Conservation (phyloP, 257 asterid genomes). For the Gentiana macrophylla region DNA sequence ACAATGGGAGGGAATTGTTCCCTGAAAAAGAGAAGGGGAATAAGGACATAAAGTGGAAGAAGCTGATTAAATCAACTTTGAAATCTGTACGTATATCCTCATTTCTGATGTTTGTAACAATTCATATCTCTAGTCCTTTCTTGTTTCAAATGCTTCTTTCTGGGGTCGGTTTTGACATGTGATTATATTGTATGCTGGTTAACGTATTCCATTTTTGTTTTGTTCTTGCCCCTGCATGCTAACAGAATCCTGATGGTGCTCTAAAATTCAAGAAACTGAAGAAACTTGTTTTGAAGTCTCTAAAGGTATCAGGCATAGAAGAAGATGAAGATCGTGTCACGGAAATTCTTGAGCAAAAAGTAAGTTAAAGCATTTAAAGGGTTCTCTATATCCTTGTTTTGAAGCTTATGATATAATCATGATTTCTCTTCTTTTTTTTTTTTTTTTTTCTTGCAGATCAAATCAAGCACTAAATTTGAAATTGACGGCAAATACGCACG, state of each 20-base stretch:
- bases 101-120: no score
- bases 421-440: no score
- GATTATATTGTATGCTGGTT: no score
- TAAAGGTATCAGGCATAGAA: constrained; percentile 44
- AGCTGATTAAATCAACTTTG: constrained; percentile 61
- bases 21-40: constrained; percentile 17
- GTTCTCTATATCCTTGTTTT: background rate
- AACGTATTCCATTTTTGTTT: background rate
- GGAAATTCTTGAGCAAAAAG: constrained; percentile 53
- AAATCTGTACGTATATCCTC: constrained; percentile 44
- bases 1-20: constrained; percentile 12
- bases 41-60: constrained; percentile 76
- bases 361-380: constrained; percentile 14
- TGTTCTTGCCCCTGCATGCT: constrained; percentile 13
- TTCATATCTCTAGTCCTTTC: background rate
- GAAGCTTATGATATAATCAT: background rate
- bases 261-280: constrained; percentile 56
- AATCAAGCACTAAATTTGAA: constrained; percentile 51
- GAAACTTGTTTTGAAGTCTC: constrained; percentile 43
- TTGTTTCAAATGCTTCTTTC: background rate
- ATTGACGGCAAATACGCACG: constrained; percentile 53
- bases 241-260: constrained; percentile 54
- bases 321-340: constrained; percentile 33
- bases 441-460: constrained; percentile 34
- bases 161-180: background rate